phyloP scores from a whole-genome alignment of 2,329 filamentous ascomycete species.

The Xylaria hypoxylon region DNA sequence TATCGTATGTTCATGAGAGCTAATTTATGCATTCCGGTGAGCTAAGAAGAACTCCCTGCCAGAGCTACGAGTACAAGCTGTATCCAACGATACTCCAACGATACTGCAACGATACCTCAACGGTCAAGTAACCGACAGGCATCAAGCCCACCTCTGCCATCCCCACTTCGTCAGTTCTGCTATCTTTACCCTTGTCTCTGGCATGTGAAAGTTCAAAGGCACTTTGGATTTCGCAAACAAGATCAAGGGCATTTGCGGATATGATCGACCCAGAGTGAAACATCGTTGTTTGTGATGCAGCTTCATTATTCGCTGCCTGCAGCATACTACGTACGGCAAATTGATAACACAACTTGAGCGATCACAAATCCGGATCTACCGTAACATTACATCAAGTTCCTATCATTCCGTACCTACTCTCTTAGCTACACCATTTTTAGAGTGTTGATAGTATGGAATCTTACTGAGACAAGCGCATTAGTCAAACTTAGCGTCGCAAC shows the following conservation, averaged over 20 bases:
- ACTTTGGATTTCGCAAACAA: neutral
- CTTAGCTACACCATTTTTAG: neutral
- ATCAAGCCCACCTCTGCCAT: neutral
- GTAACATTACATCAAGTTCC: slow-evolving; percentile 25
- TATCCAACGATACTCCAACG: neutral
- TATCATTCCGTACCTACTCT: slow-evolving; percentile 19
- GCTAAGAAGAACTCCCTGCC: neutral
- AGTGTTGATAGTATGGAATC: slow-evolving; percentile 13
- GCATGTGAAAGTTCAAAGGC: slow-evolving; percentile 38
- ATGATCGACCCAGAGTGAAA: slow-evolving; percentile 1
- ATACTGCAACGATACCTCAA: too few species aligned
- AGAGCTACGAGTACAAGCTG: neutral
- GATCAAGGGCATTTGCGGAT: too few species aligned
- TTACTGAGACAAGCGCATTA: slow-evolving; percentile 25
- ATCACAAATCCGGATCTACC: slow-evolving; percentile 1
- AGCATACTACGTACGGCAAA: neutral
- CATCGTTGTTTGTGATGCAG: neutral
- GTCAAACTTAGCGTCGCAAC: slow-evolving; percentile 13
- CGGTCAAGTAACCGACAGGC: slow-evolving; percentile 1
- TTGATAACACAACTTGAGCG: neutral
- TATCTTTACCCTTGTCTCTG: slow-evolving; percentile 37
- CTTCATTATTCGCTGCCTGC: neutral
- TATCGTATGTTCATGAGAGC: slow-evolving; percentile 18
- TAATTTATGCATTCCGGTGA: slow-evolving; percentile 10
- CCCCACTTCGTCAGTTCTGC: slow-evolving; percentile 17